Evolutionary conservation across 192 early-diverging fungal genomes (phyloP).

Genomic region (Backusella tuberculispora): DNA sequence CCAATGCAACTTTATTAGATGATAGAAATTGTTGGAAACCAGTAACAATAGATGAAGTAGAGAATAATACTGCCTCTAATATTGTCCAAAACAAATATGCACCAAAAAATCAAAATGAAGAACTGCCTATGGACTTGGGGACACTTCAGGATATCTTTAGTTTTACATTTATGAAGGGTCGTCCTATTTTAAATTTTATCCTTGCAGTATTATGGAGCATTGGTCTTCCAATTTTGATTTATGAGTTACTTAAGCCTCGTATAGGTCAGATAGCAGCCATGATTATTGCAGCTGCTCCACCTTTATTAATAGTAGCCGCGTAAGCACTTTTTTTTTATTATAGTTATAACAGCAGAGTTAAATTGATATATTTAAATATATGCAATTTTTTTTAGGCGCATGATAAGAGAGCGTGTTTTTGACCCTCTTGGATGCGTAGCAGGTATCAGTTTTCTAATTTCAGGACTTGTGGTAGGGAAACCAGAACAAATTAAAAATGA

Average conservation of each 20-base stretch:
- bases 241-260: constrained; percentile 28
- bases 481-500: background rate
- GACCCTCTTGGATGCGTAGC: constrained; percentile 36
- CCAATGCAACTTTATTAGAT: background rate
- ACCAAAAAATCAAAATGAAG: constrained; percentile 27
- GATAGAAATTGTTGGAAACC: constrained; percentile 7
- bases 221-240: constrained; percentile 38
- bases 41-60: background rate
- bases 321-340: constrained; percentile 4
- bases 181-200: constrained; percentile 37
- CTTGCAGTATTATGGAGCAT: constrained; percentile 39
- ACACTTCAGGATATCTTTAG: constrained; percentile 33
- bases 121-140: constrained; percentile 33
- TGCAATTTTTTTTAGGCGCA: constrained; percentile 23
- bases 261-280: constrained; percentile 42
- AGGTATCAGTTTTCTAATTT: constrained; percentile 40
- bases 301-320: constrained; percentile 33
- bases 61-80: background rate
- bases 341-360: background rate
- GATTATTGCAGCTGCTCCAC: constrained; percentile 38
- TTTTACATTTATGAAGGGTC: constrained; percentile 32
- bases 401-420: constrained; percentile 27
- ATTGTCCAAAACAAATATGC: background rate
- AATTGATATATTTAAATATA: background rate
- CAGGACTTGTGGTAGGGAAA: constrained; percentile 37